Evolutionary conservation across 768 basidiomycete species (phyloP).

Genomic region (Calocera viscosa): DNA sequence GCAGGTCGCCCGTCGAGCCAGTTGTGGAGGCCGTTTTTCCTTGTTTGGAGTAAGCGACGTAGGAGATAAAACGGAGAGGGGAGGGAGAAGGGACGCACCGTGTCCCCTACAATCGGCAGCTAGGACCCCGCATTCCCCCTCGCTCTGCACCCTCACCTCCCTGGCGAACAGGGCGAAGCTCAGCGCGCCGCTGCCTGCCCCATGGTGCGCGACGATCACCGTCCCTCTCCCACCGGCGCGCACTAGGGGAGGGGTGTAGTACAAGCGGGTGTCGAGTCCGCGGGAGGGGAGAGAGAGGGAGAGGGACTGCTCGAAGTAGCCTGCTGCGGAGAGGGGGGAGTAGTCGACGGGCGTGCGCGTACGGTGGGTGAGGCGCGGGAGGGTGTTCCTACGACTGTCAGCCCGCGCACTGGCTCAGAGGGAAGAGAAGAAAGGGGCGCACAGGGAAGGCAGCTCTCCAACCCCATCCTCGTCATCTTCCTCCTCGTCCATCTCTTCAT

Average conservation of each 20-base stretch:
- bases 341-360: constrained; percentile 29
- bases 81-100: constrained; percentile 38
- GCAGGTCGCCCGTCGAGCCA: constrained; percentile 44
- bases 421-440: neutral
- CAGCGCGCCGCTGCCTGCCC: constrained; percentile 65
- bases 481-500: constrained; percentile 29
- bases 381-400: neutral
- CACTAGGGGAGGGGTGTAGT: constrained; percentile 62
- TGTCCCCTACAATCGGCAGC: constrained; percentile 76
- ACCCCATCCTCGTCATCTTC: constrained; percentile 47
- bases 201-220: constrained; percentile 87
- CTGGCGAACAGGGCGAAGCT: constrained; percentile 87
- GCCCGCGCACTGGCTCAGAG: no score
- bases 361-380: neutral
- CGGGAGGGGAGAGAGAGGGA: constrained; percentile 56
- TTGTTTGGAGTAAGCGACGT: constrained; percentile 21
- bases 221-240: constrained; percentile 33
- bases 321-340: constrained; percentile 61
- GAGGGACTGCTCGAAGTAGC: constrained; percentile 66
- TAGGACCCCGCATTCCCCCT: constrained; percentile 67
- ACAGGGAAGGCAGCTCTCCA: constrained; percentile 39
- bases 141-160: constrained; percentile 47
- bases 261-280: constrained; percentile 59
- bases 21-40: constrained; percentile 49
- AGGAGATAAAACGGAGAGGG: neutral